These are phyloP conservation scores for Rhynchospora tenuis DNA, from an alignment of 176 grass and related monocot genomes.

Conservation along the genomic window DNA sequence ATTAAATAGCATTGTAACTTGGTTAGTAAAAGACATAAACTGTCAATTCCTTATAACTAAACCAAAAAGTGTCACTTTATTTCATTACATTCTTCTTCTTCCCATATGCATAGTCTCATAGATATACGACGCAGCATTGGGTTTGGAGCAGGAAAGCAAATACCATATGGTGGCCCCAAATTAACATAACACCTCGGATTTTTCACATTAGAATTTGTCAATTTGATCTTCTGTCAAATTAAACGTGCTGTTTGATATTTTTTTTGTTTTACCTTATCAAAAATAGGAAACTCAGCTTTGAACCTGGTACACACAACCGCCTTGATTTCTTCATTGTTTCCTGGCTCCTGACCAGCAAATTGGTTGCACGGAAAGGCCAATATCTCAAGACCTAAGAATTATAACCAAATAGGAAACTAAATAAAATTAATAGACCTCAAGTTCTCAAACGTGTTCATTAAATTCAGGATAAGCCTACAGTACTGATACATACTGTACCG, in stretches of 20 bases:
- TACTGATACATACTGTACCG: not conserved
- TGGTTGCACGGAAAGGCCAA: slow-evolving; percentile 79
- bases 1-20: not conserved
- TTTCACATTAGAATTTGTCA: not conserved
- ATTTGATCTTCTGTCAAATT: not conserved
- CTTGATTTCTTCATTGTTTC: slow-evolving; percentile 62
- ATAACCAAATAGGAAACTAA: not conserved
- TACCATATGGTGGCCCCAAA: not conserved
- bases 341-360: slow-evolving; percentile 65
- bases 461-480: not conserved
- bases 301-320: slow-evolving; percentile 56
- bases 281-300: slow-evolving; percentile 69
- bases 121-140: not conserved
- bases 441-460: not conserved
- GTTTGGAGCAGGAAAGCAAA: not conserved
- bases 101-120: not conserved
- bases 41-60: not conserved
- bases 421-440: not conserved
- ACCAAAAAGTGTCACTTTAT: not conserved
- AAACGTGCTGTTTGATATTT: not conserved
- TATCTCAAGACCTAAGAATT: slow-evolving; percentile 52
- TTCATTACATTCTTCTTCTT: not conserved
- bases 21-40: not conserved
- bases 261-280: slow-evolving; percentile 48
- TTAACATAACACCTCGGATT: not conserved